These are phyloP conservation scores for Diaporthe citri DNA, from an alignment of 2,329 filamentous ascomycete species.

Conservation along the genomic window DNA sequence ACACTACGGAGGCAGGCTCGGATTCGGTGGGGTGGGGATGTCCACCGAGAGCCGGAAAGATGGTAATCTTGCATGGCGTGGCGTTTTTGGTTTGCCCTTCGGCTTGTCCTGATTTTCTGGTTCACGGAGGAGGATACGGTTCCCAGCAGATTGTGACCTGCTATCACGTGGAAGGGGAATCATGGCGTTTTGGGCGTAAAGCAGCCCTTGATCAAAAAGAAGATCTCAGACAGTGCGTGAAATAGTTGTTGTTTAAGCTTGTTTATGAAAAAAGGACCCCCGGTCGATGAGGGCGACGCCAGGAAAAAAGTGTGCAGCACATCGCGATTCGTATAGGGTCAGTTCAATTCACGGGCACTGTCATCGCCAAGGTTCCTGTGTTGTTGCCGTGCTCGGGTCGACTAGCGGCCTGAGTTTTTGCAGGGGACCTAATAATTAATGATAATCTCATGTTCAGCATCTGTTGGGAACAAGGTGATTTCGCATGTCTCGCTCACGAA, in stretches of 20 bases:
- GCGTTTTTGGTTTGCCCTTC: conserved; percentile 37
- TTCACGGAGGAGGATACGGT: neutral
- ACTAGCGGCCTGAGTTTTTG: conserved; percentile 14
- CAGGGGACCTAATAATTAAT: conserved; percentile 40
- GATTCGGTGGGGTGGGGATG: conserved; percentile 8
- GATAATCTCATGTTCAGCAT: conserved; percentile 33
- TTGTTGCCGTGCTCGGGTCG: conserved; percentile 7
- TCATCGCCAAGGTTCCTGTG: neutral
- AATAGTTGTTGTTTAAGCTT: conserved; percentile 17
- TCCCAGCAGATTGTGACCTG: conserved; percentile 24
- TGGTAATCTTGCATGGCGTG: conserved; percentile 39
- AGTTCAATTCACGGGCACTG: neutral
- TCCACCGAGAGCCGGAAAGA: conserved; percentile 9
- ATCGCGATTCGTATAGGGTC: neutral
- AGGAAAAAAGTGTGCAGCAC: conserved; percentile 15
- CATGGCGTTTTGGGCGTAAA: conserved; percentile 35
- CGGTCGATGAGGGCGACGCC: neutral
- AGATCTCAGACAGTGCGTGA: conserved; percentile 27
- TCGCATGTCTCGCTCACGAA: neutral
- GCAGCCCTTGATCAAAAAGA: conserved; percentile 20
- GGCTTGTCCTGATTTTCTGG: neutral
- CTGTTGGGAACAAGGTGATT: no score
- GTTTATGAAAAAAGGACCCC: conserved; percentile 31
- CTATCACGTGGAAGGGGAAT: neutral
- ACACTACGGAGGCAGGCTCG: conserved; percentile 29